Evolutionary conservation across 2,329 filamentous ascomycete species (phyloP).

Genomic region (Didymella segeticola): DNA sequence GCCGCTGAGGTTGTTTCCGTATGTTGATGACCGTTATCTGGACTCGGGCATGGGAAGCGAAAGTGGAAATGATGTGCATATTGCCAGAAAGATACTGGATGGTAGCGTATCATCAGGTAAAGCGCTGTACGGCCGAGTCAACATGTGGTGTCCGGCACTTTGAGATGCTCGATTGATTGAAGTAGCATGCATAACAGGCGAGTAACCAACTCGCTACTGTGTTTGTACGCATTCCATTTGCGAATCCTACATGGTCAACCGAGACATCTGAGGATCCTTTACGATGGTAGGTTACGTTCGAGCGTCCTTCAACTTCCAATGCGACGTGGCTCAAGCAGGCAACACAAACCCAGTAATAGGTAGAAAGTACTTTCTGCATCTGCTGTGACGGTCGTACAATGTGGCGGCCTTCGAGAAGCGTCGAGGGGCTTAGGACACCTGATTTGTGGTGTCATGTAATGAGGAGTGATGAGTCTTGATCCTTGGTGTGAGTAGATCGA

Average conservation of each 20-base stretch:
- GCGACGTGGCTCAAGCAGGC: slow-evolving; percentile 7
- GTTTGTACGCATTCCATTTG: slow-evolving; percentile 2
- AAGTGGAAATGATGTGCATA: slow-evolving; percentile 12
- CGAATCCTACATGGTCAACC: not conserved
- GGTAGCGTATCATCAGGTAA: not conserved
- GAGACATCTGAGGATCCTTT: not conserved
- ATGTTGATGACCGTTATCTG: slow-evolving; percentile 4
- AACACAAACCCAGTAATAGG: not conserved
- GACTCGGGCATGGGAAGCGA: slow-evolving; percentile 13
- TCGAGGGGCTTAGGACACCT: not conserved
- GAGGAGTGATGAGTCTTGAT: not conserved
- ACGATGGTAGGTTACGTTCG: slow-evolving; percentile 7
- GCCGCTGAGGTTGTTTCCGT: not conserved
- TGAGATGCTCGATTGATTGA: not conserved
- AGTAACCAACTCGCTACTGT: not conserved
- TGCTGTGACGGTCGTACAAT: not conserved
- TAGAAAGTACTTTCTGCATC: not conserved
- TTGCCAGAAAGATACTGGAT: not conserved
- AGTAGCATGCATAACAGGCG: not conserved
- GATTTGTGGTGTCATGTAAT: not conserved
- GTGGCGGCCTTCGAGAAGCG: not conserved
- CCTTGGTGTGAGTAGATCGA: not conserved
- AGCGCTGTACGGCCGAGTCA: not conserved
- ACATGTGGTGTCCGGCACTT: slow-evolving; percentile 4
- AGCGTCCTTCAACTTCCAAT: not conserved